Evolutionary conservation across 2,329 filamentous ascomycete genomes (phyloP), one percentile per base, ranked within the genome.

Genomic region (Pseudogymnoascus sp.): DNA sequence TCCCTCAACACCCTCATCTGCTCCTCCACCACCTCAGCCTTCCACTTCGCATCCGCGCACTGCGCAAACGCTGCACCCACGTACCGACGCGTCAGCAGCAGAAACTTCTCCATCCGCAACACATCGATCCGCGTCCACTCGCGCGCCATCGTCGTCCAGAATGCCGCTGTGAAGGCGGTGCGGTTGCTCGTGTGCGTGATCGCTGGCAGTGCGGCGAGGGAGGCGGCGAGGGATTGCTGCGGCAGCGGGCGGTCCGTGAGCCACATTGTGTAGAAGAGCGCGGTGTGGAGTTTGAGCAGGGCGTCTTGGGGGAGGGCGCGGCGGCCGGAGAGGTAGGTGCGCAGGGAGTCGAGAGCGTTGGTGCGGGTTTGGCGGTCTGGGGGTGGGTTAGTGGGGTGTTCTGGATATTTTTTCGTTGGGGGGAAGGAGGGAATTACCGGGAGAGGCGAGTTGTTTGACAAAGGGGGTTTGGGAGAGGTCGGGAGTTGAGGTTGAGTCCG

Each of bases 211-310:
- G 78, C 83, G 46, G 92, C 89, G 62, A 98, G 88, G 66, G 93
- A 88, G 68, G 82, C 78, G 69, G 90, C 89, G 53, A 98, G 88
- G 46, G 84, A 84, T 79, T 96, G 92, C 79, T 97, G 93, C 2
- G 90, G 88, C n/a, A 87, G 78, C 10, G 92, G 88, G 59, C 92
- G 90, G 80, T 97, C 93, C 75, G 89, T 91, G 87, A 96, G 95
- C 89, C 91, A 97, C 71, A 95, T 85, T 72, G 88, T 89, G 81
- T 92, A 97, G 80, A 95, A 97, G 19, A 98, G 84, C 4, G 92
- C 93, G 74, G 96, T 96, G 91, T 92, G 96, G 68, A 98, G 84
- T 79, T 96, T 96, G 65, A 93, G 81, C 60, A 91, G 80, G 67
- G 96, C 92, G 68, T 89, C 75, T 41, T 84, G 79, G 16, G 84